Percentiles rank a stretch among this genome's conserved stretches.
These are phyloP conservation scores for Gracilaria domingensis DNA, from an alignment of 23 red algal genomes.

Conservation along the genomic window DNA sequence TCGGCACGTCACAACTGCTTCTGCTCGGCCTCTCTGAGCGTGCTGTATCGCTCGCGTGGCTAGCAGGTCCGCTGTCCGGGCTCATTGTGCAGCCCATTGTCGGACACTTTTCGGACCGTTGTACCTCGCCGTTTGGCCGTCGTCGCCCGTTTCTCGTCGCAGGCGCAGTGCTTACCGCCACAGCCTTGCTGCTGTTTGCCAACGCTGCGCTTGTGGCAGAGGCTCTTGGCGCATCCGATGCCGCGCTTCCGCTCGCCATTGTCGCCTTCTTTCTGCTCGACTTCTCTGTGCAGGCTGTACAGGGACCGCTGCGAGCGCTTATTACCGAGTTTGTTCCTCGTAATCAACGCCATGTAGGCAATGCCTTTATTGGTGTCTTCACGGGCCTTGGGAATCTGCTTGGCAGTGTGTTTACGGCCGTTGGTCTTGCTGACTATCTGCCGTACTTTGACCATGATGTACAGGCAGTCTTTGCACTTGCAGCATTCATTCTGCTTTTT, in stretches of 20 bases:
- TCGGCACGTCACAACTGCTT: conserved; percentile 74
- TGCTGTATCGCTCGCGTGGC: conserved; percentile 74
- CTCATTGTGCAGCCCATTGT: conserved; percentile 78
- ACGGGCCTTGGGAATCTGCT: conserved; percentile 88
- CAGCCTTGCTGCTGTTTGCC: conserved; percentile 73
- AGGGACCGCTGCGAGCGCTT: conserved; percentile 88
- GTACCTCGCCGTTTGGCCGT: conserved; percentile 64
- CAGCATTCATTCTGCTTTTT: conserved; percentile 56
- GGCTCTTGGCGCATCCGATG: not conserved
- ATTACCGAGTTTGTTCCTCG: conserved; percentile 77
- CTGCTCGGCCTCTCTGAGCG: conserved; percentile 68
- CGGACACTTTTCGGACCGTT: conserved; percentile 66
- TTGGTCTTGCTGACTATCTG: conserved; percentile 5
- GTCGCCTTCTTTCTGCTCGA: conserved; percentile 88
- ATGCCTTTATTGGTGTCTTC: conserved; percentile 77
- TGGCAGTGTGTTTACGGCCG: conserved; percentile 53
- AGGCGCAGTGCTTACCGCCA: conserved; percentile 72
- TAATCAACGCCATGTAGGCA: conserved; percentile 73
- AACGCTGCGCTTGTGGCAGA: conserved; percentile 50
- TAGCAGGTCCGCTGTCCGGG: conserved; percentile 74
- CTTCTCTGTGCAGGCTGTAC: conserved; percentile 93
- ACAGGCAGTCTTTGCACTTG: conserved; percentile 78
- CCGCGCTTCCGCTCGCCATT: conserved; percentile 69
- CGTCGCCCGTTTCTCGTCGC: conserved; percentile 84
- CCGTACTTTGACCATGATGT: conserved; percentile 57